phyloP scores from a whole-genome alignment of 768 basidiomycete species.

The Macrolepiota dolichaula region DNA sequence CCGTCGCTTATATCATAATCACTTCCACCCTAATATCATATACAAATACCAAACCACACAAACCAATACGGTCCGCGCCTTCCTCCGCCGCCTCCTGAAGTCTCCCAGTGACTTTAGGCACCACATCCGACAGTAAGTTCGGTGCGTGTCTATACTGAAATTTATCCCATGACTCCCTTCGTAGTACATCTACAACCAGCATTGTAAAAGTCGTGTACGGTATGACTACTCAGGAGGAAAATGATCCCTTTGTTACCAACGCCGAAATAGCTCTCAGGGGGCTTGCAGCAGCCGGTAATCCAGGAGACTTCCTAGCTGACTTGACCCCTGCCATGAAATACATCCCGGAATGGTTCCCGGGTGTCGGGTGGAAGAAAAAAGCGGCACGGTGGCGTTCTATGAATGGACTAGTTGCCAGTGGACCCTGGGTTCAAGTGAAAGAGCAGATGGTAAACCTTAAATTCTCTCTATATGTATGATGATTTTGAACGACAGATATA shows the following conservation, averaged over 20 bases:
- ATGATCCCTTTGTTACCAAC: constrained; percentile 19
- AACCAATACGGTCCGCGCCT: constrained; percentile 19
- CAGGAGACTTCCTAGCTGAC: constrained; percentile 28
- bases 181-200: constrained; percentile 4
- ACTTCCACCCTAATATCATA: no score
- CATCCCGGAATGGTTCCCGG: constrained; percentile 39
- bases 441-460: constrained; percentile 22
- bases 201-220: constrained; percentile 13
- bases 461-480: background rate
- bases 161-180: background rate
- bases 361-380: constrained; percentile 38
- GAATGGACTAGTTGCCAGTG: constrained; percentile 25
- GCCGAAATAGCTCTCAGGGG: constrained; percentile 21
- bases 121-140: constrained; percentile 32
- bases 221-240: background rate
- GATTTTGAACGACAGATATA: background rate
- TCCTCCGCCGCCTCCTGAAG: constrained; percentile 18
- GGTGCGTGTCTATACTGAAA: constrained; percentile 16
- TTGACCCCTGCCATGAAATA: constrained; percentile 23
- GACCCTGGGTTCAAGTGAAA: constrained; percentile 29
- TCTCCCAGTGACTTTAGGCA: constrained; percentile 22
- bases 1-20: constrained; percentile 23
- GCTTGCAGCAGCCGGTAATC: constrained; percentile 19
- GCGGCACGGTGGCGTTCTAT: constrained; percentile 29
- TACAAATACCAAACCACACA: constrained; percentile 22